Base-by-base conservation (phyloP, 225 moss, liverwort and hornwort genomes). In the Pseudisothecium myosuroides region DNA sequence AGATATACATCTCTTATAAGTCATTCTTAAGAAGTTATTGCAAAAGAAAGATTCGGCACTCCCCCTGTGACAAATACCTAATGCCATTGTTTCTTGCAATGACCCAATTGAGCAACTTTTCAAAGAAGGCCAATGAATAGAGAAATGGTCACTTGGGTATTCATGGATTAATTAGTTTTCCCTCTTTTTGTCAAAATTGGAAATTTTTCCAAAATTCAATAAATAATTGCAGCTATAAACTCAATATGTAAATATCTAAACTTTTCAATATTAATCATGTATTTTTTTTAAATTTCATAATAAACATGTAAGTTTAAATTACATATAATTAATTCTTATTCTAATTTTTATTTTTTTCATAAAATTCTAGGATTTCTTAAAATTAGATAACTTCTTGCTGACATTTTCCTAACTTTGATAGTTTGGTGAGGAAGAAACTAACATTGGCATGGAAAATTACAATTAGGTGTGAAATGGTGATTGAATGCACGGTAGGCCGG, bases 101-200 rank as follows among this genome's bases (percentile, higher is more conserved):
- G n/a, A n/a, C n/a, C n/a, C n/a, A n/a, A n/a, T 5, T 43, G 43
- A 9, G 1, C 1, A 43, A 0, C 3, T 15, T 24, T 2, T 68
- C 21, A n/a, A 69, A 41, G 3, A 39, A 24, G 8, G 8, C 4
- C 14, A 14, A 24, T 26, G 41, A 41, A 27, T 3, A 41, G 3
- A 27, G n/a, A 24, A 72, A 27, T 27, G 9, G 5, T 72, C 27
- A 41, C 27, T 72, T 43, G 9, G 16, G 1, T 5, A 27, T 15
- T 69, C 16, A 72, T 5, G 9, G 9, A 0, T 71, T 26, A 26
- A 24, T 24, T 41, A 45, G 7, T 1, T 41, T 71, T 13, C 8
- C 4, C 1, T 41, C 3, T 4, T 1, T 71, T 68, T 26, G n/a
- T 5, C 0, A 41, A 41, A 71, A 5, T 15, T 41, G 0, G 3